These are phyloP conservation scores for Scheffersomyces cryptocercus DNA, from an alignment of 1,139 yeast species.

Conservation along the genomic window DNA sequence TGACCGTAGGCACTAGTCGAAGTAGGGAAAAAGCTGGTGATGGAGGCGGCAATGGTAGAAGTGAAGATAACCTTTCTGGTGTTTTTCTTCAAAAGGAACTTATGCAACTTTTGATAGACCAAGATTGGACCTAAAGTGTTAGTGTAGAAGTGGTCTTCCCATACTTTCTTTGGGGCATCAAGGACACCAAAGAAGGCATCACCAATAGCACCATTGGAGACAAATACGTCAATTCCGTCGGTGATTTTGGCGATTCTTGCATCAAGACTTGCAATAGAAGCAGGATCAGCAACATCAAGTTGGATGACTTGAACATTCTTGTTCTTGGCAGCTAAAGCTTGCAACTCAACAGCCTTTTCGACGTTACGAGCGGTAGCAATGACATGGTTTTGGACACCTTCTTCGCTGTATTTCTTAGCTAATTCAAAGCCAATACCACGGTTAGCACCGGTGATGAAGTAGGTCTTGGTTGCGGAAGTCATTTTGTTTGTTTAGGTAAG, in stretches of 20 bases:
- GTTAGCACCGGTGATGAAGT: constrained; percentile 18
- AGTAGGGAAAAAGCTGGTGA: constrained; percentile 5
- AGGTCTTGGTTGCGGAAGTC: too few species aligned
- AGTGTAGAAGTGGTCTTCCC: constrained; percentile 1
- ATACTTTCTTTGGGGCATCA: constrained; percentile 1
- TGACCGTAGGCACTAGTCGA: constrained; percentile 23
- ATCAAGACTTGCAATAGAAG: too few species aligned
- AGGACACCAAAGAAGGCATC: background rate
- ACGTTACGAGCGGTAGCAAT: constrained; percentile 17
- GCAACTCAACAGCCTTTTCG: constrained; percentile 10
- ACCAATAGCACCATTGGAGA: constrained; percentile 3
- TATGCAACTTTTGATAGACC: constrained; percentile 1
- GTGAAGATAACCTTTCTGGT: constrained; percentile 4
- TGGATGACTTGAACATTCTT: too few species aligned
- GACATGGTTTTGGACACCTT: constrained; percentile 8
- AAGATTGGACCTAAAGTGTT: constrained; percentile 5
- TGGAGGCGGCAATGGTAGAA: constrained; percentile 5
- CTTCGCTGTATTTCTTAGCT: constrained; percentile 10
- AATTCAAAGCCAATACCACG: constrained; percentile 21
- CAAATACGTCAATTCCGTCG: constrained; percentile 3
- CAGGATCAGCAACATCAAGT: too few species aligned
- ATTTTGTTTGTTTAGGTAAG: too few species aligned
- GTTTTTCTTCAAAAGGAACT: constrained; percentile 2
- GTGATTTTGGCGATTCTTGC: too few species aligned
- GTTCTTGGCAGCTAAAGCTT: too few species aligned